phyloP scores from a whole-genome alignment of 257 asterid species.

The Apocynum venetum region DNA sequence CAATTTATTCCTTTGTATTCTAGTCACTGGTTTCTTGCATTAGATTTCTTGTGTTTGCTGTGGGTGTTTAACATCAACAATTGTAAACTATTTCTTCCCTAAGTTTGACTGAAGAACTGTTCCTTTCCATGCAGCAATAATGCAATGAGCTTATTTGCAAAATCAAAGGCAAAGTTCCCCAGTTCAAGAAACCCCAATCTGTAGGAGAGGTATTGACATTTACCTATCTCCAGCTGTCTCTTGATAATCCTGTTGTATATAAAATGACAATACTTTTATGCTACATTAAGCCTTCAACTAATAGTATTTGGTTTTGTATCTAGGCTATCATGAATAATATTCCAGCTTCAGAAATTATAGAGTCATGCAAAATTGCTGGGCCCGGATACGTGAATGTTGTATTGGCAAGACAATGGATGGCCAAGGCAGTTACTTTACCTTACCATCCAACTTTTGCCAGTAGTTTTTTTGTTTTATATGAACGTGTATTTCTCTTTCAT shows the following conservation, averaged over 20 bases:
- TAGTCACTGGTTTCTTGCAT: background rate
- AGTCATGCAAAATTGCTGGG: conserved; percentile 68
- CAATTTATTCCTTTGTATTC: background rate
- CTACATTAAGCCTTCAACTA: background rate
- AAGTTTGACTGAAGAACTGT: conserved; percentile 9
- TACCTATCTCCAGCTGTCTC: background rate
- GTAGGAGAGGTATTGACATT: conserved; percentile 65
- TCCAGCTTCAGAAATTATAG: conserved; percentile 69
- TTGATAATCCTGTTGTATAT: background rate
- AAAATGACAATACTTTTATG: background rate
- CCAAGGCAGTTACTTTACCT: conserved; percentile 43
- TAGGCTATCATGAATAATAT: conserved; percentile 78
- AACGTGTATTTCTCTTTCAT: background rate
- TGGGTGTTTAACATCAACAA: background rate
- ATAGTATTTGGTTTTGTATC: conserved; percentile 22
- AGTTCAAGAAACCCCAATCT: conserved; percentile 65
- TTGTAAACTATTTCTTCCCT: background rate
- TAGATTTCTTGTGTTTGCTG: background rate
- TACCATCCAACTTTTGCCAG: background rate
- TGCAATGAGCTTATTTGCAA: conserved; percentile 91
- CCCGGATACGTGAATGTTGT: conserved; percentile 82
- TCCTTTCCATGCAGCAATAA: conserved; percentile 62
- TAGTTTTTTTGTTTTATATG: conserved; percentile 1
- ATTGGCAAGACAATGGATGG: conserved; percentile 75
- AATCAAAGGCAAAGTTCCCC: conserved; percentile 58